Evolutionary conservation across 208 protist species (phyloP).

Genomic region (Lotmaria passim): DNA sequence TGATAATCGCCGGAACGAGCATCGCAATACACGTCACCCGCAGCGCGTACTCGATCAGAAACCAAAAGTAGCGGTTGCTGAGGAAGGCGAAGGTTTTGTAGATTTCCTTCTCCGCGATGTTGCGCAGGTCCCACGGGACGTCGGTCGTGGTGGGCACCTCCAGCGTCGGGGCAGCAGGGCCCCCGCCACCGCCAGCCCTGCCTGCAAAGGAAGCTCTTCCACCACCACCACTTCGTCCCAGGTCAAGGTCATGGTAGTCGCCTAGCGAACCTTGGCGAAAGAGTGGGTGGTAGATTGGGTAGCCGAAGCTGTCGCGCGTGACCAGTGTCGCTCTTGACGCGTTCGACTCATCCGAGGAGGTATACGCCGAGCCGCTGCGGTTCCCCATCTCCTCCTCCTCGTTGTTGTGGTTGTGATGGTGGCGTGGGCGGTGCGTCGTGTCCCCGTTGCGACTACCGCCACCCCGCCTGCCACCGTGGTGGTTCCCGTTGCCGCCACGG

Average conservation of each 20-base stretch:
- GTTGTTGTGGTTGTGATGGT: background rate
- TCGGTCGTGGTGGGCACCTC: slow-evolving; percentile 37
- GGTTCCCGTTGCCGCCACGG: background rate
- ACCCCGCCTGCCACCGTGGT: background rate
- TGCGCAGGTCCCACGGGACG: slow-evolving; percentile 67
- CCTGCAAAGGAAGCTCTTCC: background rate
- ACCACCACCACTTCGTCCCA: background rate
- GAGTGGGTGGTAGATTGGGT: slow-evolving; percentile 26
- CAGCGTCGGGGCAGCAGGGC: background rate
- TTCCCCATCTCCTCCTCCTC: background rate
- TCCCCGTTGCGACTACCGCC: background rate
- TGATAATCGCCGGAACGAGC: slow-evolving; percentile 61
- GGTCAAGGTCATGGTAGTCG: slow-evolving; percentile 9
- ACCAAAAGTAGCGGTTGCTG: slow-evolving; percentile 70
- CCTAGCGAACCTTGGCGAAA: slow-evolving; percentile 12
- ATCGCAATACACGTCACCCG: slow-evolving; percentile 74
- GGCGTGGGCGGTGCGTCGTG: background rate
- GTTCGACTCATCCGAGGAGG: background rate
- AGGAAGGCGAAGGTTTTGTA: slow-evolving; percentile 59
- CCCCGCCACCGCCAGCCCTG: slow-evolving; percentile 11
- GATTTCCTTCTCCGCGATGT: slow-evolving; percentile 25
- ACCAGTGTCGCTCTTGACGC: slow-evolving; percentile 7
- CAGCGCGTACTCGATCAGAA: slow-evolving; percentile 61
- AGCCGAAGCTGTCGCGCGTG: slow-evolving; percentile 34
- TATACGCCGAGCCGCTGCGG: background rate